A percentile compares a stretch with the other conserved stretches of the same genome.
Evolutionary conservation across 495 filamentous ascomycete genomes (phyloP).

Genomic region (Penicillium waksmanii): DNA sequence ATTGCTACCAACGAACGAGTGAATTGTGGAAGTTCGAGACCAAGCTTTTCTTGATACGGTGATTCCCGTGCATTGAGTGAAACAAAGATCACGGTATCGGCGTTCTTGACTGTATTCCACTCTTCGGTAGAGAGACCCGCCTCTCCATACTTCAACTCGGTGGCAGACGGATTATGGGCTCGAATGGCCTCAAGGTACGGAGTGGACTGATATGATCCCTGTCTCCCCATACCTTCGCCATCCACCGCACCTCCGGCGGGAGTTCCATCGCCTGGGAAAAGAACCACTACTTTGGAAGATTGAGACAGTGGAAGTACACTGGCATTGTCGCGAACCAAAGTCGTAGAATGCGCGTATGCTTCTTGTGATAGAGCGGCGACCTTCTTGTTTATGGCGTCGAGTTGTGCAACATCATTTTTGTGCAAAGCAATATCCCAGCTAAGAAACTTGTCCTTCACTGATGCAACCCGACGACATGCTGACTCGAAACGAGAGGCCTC

Average conservation of each 20-base stretch:
- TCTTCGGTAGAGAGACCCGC: slow-evolving; percentile 33
- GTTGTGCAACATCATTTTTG: slow-evolving; percentile 16
- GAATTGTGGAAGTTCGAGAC: slow-evolving; percentile 36
- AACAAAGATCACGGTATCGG: slow-evolving; percentile 46
- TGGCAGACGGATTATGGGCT: slow-evolving; percentile 24
- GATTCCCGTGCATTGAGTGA: slow-evolving; percentile 50
- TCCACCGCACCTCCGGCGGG: slow-evolving; percentile 50
- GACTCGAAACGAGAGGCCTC: slow-evolving; percentile 35
- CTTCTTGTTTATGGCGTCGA: slow-evolving; percentile 29
- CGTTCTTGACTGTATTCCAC: slow-evolving; percentile 35
- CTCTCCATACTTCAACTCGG: slow-evolving; percentile 40
- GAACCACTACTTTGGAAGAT: slow-evolving; percentile 38
- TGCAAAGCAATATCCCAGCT: slow-evolving; percentile 33
- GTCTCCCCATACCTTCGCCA: slow-evolving; percentile 43
- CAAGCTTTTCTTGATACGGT: slow-evolving; percentile 42
- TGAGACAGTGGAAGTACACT: slow-evolving; percentile 40
- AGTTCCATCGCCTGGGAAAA: slow-evolving; percentile 48
- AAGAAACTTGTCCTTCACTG: slow-evolving; percentile 41
- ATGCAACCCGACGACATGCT: slow-evolving; percentile 40
- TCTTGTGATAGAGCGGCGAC: slow-evolving; percentile 31
- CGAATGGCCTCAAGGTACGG: slow-evolving; percentile 42
- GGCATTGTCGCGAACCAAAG: slow-evolving; percentile 42
- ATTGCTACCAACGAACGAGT: slow-evolving; percentile 39
- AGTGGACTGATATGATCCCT: slow-evolving; percentile 37
- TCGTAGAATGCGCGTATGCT: slow-evolving; percentile 46